These are phyloP conservation scores for Zygoascus ofunaensis DNA, from an alignment of 805 yeast species.

Conservation along the genomic window DNA sequence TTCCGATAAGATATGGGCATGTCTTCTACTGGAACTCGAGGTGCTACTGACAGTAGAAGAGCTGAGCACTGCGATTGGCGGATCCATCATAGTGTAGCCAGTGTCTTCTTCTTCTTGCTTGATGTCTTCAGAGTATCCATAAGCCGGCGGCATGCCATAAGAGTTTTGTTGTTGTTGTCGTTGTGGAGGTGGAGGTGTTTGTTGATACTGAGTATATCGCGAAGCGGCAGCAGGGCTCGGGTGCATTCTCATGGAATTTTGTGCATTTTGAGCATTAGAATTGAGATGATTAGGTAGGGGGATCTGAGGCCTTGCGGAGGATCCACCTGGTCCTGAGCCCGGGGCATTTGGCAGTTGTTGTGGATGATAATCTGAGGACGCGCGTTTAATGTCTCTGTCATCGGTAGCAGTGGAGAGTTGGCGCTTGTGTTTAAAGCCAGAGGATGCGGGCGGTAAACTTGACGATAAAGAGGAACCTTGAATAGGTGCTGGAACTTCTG, in stretches of 20 bases:
- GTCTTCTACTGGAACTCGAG: slow-evolving; percentile 22
- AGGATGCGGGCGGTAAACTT: too few relatives aligned
- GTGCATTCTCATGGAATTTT: neutral
- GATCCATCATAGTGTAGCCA: neutral
- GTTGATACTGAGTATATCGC: neutral
- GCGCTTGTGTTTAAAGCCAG: slow-evolving; percentile 4
- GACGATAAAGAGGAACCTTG: too few relatives aligned
- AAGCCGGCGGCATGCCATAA: neutral
- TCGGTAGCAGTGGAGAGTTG: slow-evolving; percentile 4
- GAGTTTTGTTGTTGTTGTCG: too few relatives aligned
- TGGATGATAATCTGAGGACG: neutral
- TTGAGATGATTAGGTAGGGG: too few relatives aligned
- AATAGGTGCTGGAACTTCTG: too few relatives aligned
- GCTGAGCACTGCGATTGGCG: slow-evolving; percentile 15
- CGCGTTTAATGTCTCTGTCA: slow-evolving; percentile 1
- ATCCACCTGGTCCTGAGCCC: too few relatives aligned
- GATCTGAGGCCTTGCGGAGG: too few relatives aligned
- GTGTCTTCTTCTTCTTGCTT: neutral
- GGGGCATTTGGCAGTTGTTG: too few relatives aligned
- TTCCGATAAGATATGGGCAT: slow-evolving; percentile 39
- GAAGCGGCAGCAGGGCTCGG: neutral
- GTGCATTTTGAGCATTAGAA: neutral
- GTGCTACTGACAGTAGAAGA: slow-evolving; percentile 19
- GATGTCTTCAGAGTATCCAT: neutral
- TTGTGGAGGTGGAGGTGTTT: too few relatives aligned